Percentiles rank a stretch among this genome's conserved stretches.
phyloP scores from a whole-genome alignment of 176 grass and related monocot species.

The Juncus effusus region DNA sequence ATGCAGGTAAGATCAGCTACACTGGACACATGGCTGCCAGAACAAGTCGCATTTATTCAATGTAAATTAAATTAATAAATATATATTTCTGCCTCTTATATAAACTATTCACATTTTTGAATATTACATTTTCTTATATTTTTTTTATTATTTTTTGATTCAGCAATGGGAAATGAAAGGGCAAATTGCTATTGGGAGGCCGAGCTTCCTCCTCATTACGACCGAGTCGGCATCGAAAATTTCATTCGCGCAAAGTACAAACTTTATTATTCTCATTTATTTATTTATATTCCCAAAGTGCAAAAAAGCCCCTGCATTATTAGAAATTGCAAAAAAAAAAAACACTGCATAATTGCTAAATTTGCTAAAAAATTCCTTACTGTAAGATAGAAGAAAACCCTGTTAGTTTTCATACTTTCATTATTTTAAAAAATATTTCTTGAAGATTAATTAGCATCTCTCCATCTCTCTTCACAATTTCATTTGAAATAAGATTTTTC shows the following conservation, averaged over 20 bases:
- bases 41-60: constrained; percentile 99
- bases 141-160: constrained; percentile 25
- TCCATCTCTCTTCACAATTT: too few species aligned
- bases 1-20: constrained; percentile 90
- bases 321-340: too few species aligned
- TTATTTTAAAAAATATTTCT: too few species aligned
- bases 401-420: too few species aligned
- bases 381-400: too few species aligned
- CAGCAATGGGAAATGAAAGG: constrained; percentile 98
- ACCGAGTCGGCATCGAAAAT: constrained; percentile 93
- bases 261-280: not conserved
- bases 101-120: constrained; percentile 5
- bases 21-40: constrained; percentile 95
- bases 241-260: constrained; percentile 95
- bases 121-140: constrained; percentile 25
- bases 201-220: constrained; percentile 90
- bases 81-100: constrained; percentile 3
- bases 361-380: too few species aligned
- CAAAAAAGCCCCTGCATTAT: not conserved
- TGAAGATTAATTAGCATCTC: too few species aligned
- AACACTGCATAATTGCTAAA: too few species aligned
- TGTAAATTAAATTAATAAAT: constrained; percentile 31
- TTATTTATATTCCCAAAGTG: too few species aligned
- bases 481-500: too few species aligned
- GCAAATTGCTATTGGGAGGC: constrained; percentile 97